These are phyloP conservation scores for Lepidium africanum DNA, from an alignment of 345 rosid species.

Conservation along the genomic window DNA sequence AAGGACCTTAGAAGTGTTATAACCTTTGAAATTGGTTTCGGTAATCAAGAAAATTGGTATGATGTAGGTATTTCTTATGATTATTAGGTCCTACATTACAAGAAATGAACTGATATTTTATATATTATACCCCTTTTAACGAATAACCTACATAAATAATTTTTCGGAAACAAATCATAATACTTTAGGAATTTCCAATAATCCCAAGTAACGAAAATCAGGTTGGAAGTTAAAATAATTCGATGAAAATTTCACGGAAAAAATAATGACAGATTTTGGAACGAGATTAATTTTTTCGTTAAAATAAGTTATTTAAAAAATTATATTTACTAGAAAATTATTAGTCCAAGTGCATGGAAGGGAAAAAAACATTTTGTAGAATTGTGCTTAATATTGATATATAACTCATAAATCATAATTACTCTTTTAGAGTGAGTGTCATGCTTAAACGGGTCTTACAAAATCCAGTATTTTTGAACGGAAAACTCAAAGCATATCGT, in stretches of 20 bases:
- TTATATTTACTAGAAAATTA: too few species aligned
- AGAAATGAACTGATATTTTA: too few species aligned
- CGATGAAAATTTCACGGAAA: too few species aligned
- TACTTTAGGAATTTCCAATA: too few species aligned
- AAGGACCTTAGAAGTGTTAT: not conserved
- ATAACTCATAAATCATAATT: not conserved
- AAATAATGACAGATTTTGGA: too few species aligned
- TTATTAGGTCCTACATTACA: not conserved
- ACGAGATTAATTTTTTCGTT: too few species aligned
- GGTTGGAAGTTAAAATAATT: too few species aligned
- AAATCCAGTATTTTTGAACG: not conserved
- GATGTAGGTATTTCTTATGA: not conserved
- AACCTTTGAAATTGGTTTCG: not conserved
- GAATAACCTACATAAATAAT: too few species aligned
- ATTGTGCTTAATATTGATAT: not conserved
- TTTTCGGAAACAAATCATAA: too few species aligned
- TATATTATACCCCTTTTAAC: too few species aligned
- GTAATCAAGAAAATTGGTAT: not conserved
- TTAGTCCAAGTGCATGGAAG: not conserved
- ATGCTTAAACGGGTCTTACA: not conserved
- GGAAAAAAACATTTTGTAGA: not conserved
- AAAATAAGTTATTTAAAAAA: too few species aligned
- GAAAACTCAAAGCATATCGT: not conserved
- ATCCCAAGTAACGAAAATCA: too few species aligned
- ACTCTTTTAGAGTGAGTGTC: not conserved